Conservation (phyloP, 2,329 filamentous ascomycete species). For the Penicillium sp. region DNA sequence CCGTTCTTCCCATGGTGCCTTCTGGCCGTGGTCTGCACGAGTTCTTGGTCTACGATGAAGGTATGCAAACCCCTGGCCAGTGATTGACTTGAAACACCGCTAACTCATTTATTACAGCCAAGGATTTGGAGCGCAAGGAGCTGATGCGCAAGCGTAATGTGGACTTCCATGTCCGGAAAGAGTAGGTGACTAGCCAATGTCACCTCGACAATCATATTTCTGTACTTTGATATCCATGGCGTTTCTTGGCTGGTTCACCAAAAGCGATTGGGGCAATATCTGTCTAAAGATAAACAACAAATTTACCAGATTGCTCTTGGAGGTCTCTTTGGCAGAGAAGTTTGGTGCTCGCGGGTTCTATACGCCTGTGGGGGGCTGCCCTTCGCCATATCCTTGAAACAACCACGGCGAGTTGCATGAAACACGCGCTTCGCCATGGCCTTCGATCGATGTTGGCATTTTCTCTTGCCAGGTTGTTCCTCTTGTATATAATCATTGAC, state of each 20-base stretch:
- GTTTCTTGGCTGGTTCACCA: conserved; percentile 39
- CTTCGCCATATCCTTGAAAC: neutral
- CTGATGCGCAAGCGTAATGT: conserved; percentile 63
- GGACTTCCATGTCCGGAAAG: conserved; percentile 22
- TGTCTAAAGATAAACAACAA: conserved; percentile 17
- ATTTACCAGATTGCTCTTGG: conserved; percentile 12
- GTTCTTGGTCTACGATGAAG: conserved; percentile 83
- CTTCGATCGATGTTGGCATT: neutral
- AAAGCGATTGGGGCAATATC: conserved; percentile 31
- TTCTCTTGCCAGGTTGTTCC: conserved; percentile 6
- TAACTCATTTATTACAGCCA: conserved; percentile 49
- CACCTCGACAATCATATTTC: conserved; percentile 28
- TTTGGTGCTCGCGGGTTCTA: neutral
- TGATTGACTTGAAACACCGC: neutral
- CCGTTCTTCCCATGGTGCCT: conserved; percentile 97
- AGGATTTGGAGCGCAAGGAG: conserved; percentile 66
- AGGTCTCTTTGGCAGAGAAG: conserved; percentile 5
- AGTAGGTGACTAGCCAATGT: conserved; percentile 21
- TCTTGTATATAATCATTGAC: conserved; percentile 15
- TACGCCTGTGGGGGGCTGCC: neutral
- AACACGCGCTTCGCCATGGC: neutral
- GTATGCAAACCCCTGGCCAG: conserved; percentile 47
- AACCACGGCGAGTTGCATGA: neutral
- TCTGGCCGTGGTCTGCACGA: conserved; percentile 84
- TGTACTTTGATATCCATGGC: conserved; percentile 46